Evolutionary conservation across 1,284 basidiomycete species (phyloP).

Genomic region (Naganishia albida): DNA sequence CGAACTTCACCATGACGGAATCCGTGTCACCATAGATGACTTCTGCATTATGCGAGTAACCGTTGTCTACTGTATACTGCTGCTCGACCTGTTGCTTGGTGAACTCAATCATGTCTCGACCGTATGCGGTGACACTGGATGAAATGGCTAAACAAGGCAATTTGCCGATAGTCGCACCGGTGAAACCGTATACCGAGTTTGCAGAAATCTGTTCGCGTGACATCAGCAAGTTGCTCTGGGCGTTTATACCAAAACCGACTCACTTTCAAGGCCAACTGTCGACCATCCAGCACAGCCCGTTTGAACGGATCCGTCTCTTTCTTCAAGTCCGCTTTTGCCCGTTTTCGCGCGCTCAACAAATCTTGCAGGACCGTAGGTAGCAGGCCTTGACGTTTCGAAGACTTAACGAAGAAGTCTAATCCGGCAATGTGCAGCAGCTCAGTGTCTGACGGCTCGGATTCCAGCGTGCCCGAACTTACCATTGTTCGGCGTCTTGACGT

Average conservation of each 20-base stretch:
- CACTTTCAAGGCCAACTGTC: constrained; percentile 90
- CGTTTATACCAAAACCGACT: constrained; percentile 24
- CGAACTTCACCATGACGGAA: constrained; percentile 96
- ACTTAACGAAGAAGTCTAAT: constrained; percentile 78
- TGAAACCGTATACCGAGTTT: constrained; percentile 97
- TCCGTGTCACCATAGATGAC: constrained; percentile 97
- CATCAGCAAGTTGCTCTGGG: not conserved
- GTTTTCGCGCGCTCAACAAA: constrained; percentile 83
- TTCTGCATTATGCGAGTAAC: constrained; percentile 78
- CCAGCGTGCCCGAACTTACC: constrained; percentile 59
- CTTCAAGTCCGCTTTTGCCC: constrained; percentile 89
- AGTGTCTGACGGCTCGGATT: not conserved
- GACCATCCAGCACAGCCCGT: constrained; percentile 88
- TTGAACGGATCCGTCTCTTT: constrained; percentile 93
- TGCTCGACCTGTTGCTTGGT: constrained; percentile 89
- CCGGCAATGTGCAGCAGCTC: not conserved
- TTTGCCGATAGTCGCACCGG: constrained; percentile 91
- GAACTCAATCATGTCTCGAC: constrained; percentile 94
- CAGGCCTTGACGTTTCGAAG: constrained; percentile 74
- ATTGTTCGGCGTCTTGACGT: constrained; percentile 76
- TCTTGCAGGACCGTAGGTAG: constrained; percentile 90
- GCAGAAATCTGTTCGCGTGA: constrained; percentile 72
- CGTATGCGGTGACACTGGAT: constrained; percentile 87
- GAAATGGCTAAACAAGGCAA: constrained; percentile 91
- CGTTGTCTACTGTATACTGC: constrained; percentile 81